Base-by-base conservation (phyloP, 1,284 basidiomycete species). In the Austroboletus novae-zelandiae region DNA sequence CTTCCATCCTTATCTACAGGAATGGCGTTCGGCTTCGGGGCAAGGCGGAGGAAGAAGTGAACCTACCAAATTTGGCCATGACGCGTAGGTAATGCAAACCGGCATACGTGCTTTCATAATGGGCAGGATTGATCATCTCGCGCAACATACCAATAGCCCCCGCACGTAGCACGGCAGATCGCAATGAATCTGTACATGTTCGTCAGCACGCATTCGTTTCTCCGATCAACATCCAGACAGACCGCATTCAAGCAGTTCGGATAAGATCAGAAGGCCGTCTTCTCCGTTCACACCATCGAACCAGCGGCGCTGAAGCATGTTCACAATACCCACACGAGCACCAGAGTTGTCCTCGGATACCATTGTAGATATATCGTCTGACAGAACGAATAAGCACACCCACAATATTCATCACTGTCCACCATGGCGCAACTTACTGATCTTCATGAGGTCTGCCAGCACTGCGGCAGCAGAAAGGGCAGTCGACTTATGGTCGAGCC, bases 241-340 rank as follows among this genome's bases (percentile, higher is more conserved):
- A 68, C 63, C 56, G 37, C 56, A 52, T 10, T 53, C 45, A 1
- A 67, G 43, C 6, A 68, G 18, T n/a, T 54, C 42, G 5, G 47
- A 50, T 1, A 65, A 32, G 11, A 57, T 56, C 13, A 47, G 50
- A 2, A 68, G 43, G 9, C 64, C 64, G 17, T 68, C 65, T 47
- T 66, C 62, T 40, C 62, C 58, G 1, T 44, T 50, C n/a, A 53
- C 14, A 3, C 56, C 60, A 13, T 66, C 64, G 23, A 65, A 65
- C 65, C 66, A 65, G 37, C 60, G 55, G 34, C 53, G 51, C 32
- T 36, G 52, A 37, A 65, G 45, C 63, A 65, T 68, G 11, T 30
- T 17, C n/a, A 63, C 6, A 18, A 65, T 59, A 10, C 43, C 43
- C 25, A 0, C 25, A n/a, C 43, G 34, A 9, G 44, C 54, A 25